Percentiles rank a stretch among this genome's conserved stretches.
phyloP scores from a whole-genome alignment of 352 stramenopile genomes.

The Globisporangium emineosum region DNA sequence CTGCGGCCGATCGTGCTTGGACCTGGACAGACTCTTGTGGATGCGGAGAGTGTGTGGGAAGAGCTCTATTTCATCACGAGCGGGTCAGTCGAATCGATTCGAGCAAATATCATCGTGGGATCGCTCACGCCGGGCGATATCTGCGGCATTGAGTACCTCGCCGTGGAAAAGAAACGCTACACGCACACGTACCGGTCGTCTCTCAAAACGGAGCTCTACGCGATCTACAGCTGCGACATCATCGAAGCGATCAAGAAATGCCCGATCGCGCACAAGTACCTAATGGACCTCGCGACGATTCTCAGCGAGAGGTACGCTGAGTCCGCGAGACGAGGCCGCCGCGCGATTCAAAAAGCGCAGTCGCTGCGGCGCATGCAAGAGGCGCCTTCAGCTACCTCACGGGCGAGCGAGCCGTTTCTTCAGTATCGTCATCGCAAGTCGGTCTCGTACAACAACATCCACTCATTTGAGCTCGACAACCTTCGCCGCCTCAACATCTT shows the following conservation, averaged over 20 bases:
- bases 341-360: slow-evolving; percentile 40
- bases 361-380: slow-evolving; percentile 10
- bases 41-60: slow-evolving; percentile 79
- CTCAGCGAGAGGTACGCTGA: slow-evolving; percentile 57
- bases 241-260: slow-evolving; percentile 58
- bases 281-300: slow-evolving; percentile 61
- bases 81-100: slow-evolving; percentile 56
- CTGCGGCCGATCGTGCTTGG: slow-evolving; percentile 63
- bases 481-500: slow-evolving; percentile 28
- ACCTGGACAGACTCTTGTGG: slow-evolving; percentile 55
- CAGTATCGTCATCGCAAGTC: slow-evolving; percentile 71
- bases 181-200: slow-evolving; percentile 62
- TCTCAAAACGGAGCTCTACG: slow-evolving; percentile 64
- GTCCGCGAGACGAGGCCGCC: slow-evolving; percentile 39
- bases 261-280: slow-evolving; percentile 59
- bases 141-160: slow-evolving; percentile 76
- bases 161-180: slow-evolving; percentile 47
- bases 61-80: slow-evolving; percentile 72
- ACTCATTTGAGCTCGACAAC: slow-evolving; percentile 37
- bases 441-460: slow-evolving; percentile 33
- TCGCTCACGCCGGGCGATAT: slow-evolving; percentile 64
- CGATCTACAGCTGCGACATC: slow-evolving; percentile 62
- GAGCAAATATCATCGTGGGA: slow-evolving; percentile 54
- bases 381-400: slow-evolving; percentile 3
- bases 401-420: slow-evolving; percentile 38